These are phyloP conservation scores for Solanum pimpinellifolium DNA, from an alignment of 257 asterid genomes.

Conservation along the genomic window DNA sequence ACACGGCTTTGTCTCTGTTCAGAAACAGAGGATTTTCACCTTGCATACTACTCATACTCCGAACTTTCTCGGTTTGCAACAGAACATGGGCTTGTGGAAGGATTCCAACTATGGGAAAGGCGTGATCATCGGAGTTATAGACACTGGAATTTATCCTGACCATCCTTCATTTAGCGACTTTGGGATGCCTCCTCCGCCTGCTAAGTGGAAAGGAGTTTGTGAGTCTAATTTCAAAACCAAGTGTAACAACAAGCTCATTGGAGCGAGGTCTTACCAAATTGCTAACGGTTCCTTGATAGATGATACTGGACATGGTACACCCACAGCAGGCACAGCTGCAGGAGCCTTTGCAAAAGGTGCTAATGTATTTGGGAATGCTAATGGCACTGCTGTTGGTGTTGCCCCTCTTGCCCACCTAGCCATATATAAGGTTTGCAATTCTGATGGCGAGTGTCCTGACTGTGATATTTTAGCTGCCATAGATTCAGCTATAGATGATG, in stretches of 20 bases:
- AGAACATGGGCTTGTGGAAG: constrained; percentile 34
- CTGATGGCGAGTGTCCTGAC: constrained; percentile 1
- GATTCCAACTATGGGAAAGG: constrained; percentile 41
- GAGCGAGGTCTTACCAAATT: constrained; percentile 12
- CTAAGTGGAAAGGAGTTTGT: constrained; percentile 40
- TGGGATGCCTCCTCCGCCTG: constrained; percentile 40
- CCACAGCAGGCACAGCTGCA: constrained; percentile 40
- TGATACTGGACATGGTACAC: constrained; percentile 38
- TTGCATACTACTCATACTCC: constrained; percentile 40
- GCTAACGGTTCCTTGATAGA: constrained; percentile 7
- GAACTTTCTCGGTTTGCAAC: constrained; percentile 32
- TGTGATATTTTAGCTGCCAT: constrained; percentile 28
- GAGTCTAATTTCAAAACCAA: background rate
- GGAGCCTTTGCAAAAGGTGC: constrained; percentile 38
- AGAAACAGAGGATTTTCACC: constrained; percentile 7
- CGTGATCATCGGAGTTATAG: constrained; percentile 36
- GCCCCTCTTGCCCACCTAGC: constrained; percentile 58
- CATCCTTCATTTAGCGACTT: constrained; percentile 40
- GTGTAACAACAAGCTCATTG: constrained; percentile 48
- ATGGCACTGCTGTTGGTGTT: constrained; percentile 41
- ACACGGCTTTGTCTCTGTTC: constrained; percentile 20
- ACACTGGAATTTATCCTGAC: constrained; percentile 21
- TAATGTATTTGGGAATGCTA: constrained; percentile 30
- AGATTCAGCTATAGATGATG: constrained; percentile 40
- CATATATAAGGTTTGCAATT: constrained; percentile 23